These are phyloP conservation scores for Diplodia scrobiculata DNA, from an alignment of 2,329 filamentous ascomycete species.

Conservation along the genomic window DNA sequence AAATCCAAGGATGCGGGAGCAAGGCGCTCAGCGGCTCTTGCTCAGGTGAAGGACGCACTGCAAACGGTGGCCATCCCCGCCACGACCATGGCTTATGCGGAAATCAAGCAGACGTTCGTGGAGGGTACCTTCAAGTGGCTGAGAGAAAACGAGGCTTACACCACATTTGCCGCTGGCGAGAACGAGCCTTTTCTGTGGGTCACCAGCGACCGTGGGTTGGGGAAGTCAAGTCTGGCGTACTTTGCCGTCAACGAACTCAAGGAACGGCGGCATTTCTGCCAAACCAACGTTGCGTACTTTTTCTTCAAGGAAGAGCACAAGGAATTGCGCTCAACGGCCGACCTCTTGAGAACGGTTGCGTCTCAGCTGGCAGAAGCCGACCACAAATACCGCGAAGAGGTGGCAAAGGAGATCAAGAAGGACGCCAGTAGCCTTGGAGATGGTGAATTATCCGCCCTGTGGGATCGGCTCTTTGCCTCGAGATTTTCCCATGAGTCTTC, in stretches of 20 bases:
- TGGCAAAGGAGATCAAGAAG: slow-evolving; percentile 32
- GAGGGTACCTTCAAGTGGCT: slow-evolving; percentile 42
- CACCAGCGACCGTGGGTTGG: slow-evolving; percentile 38
- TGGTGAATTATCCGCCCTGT: slow-evolving; percentile 32
- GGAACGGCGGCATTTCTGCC: neutral
- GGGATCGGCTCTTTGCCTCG: slow-evolving; percentile 34
- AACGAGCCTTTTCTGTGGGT: slow-evolving; percentile 37
- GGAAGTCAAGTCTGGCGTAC: slow-evolving; percentile 42
- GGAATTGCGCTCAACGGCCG: slow-evolving; percentile 34
- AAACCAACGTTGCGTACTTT: slow-evolving; percentile 38
- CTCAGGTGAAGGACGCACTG: slow-evolving; percentile 33
- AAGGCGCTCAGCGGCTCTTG: slow-evolving; percentile 30
- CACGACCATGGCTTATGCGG: slow-evolving; percentile 31
- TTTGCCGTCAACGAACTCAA: slow-evolving; percentile 32
- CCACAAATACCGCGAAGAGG: slow-evolving; percentile 37
- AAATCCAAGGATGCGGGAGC: slow-evolving; percentile 29
- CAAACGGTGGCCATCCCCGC: slow-evolving; percentile 29
- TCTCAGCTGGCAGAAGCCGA: slow-evolving; percentile 42
- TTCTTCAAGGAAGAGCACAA: slow-evolving; percentile 45
- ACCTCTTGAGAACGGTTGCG: slow-evolving; percentile 37
- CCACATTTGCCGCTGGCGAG: slow-evolving; percentile 35
- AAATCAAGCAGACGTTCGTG: slow-evolving; percentile 39
- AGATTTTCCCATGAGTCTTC: slow-evolving; percentile 32
- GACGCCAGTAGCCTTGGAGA: slow-evolving; percentile 33
- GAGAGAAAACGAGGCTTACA: slow-evolving; percentile 36